Evolutionary conservation across 768 basidiomycete species (phyloP), one percentile per base, ranked within the genome.

Genomic region (Naganishia vaughanmartiniae): DNA sequence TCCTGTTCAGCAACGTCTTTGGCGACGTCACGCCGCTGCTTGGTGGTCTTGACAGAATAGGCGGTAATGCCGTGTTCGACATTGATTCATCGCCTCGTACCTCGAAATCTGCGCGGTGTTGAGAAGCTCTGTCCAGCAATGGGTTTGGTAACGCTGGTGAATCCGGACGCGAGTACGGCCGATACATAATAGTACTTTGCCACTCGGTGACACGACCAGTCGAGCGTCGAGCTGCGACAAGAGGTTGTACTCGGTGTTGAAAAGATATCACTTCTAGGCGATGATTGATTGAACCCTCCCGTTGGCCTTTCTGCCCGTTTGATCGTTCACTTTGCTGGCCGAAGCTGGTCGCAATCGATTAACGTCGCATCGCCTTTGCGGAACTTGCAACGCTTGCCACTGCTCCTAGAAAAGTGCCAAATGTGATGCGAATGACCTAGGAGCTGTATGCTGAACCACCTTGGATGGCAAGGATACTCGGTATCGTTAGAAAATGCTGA

Each of bases 71-170:
- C 39, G 24, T 39, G 24, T 19, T 12, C 30, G 36, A 12, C 60
- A 63, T 45, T 6, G 57, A 34, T 11, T 24, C 17, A 63, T 45
- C 60, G 24, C 24, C 39, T n/a, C 39, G 2, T 3, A 45, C 15
- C 42, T 63, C 60, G 60, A 26, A 63, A 11, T 30, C 60, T 9
- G 60, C 60, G 3, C 60, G 60, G 46, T 63, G 60, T 46, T 63
- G 60, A 14, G 60, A 63, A 30, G 60, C 60, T 30, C 60, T 42
- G 19, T 63, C 60, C 4, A 63, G 28, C 15, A 63, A 42, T n/a
- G 60, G 60, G 30, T 63, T 63, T 26, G 60, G 60, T n/a, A 63
- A 42, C 26, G 57, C 31, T 34, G 60, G 60, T 26, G 60, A 63
- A 46, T 21, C 60, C 14, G 60, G 60, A 30, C 60, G 60, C 28